phyloP scores from a whole-genome alignment of 176 grass and related monocot genomes.

The Dendrocalamus sinicus region DNA sequence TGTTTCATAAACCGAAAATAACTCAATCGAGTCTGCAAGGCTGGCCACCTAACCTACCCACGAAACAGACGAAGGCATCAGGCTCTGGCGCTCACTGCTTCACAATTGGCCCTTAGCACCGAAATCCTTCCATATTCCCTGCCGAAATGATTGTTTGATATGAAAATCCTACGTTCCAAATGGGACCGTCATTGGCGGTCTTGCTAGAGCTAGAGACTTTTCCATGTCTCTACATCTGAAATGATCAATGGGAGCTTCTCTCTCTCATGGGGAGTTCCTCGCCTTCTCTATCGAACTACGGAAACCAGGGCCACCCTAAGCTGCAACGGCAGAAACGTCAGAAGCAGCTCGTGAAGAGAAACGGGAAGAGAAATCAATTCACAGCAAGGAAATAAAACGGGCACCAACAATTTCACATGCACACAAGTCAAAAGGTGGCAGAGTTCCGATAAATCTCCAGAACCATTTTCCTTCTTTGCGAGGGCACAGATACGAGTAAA shows the following conservation, averaged over 20 bases:
- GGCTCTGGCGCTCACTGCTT: too few relatives aligned
- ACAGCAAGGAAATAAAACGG: not conserved
- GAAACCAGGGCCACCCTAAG: not conserved
- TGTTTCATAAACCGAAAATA: too few relatives aligned
- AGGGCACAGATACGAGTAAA: not conserved
- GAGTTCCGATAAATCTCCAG: not conserved
- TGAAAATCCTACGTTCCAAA: not conserved
- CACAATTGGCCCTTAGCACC: too few relatives aligned
- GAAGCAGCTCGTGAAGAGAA: slow-evolving; percentile 29
- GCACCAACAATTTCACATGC: slow-evolving; percentile 11
- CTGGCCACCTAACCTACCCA: too few relatives aligned
- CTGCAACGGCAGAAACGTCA: slow-evolving; percentile 8
- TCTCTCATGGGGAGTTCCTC: not conserved
- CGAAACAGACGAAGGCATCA: too few relatives aligned
- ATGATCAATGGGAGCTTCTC: not conserved
- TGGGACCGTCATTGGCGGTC: not conserved
- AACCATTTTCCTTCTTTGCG: not conserved
- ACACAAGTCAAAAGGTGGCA: not conserved
- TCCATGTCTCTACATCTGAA: not conserved
- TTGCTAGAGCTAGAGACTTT: not conserved
- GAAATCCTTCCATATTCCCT: too few relatives aligned
- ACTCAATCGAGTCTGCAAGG: too few relatives aligned
- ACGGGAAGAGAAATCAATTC: not conserved
- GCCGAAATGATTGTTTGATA: not conserved
- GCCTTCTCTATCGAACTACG: not conserved